These are phyloP conservation scores for Elongisporangium prolatum DNA, from an alignment of 352 stramenopile species.

Conservation along the genomic window DNA sequence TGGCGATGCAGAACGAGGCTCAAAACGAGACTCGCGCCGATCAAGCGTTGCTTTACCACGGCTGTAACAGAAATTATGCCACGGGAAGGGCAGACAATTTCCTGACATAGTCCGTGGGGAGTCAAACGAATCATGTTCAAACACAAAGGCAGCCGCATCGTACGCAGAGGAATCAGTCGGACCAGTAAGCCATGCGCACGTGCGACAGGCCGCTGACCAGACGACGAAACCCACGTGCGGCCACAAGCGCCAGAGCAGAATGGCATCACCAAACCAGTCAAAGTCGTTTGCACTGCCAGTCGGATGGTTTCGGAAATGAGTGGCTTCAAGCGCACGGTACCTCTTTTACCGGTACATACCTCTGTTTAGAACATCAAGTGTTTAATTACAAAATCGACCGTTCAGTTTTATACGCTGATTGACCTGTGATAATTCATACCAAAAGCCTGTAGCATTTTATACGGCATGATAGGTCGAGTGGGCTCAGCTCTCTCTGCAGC, in stretches of 20 bases:
- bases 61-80: constrained; percentile 80
- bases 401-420: not conserved
- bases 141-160: not conserved
- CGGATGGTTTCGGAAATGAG: constrained; percentile 2
- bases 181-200: no score
- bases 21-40: constrained; percentile 59
- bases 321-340: not conserved
- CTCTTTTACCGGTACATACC: not conserved
- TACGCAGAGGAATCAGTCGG: no score
- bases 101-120: constrained; percentile 77
- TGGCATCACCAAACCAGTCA: not conserved
- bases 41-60: constrained; percentile 79
- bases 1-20: constrained; percentile 49
- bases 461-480: not conserved
- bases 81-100: constrained; percentile 63
- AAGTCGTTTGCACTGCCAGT: not conserved
- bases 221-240: not conserved
- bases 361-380: no score
- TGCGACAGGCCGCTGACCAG: not conserved
- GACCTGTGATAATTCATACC: not conserved
- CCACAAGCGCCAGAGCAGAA: not conserved
- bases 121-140: not conserved
- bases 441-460: not conserved
- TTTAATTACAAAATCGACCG: no score
- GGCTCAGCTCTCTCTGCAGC: not conserved